Evolutionary conservation across 2,329 filamentous ascomycete genomes (phyloP), one percentile per base, ranked within the genome.

Genomic region (Alternaria angustiovoidea): DNA sequence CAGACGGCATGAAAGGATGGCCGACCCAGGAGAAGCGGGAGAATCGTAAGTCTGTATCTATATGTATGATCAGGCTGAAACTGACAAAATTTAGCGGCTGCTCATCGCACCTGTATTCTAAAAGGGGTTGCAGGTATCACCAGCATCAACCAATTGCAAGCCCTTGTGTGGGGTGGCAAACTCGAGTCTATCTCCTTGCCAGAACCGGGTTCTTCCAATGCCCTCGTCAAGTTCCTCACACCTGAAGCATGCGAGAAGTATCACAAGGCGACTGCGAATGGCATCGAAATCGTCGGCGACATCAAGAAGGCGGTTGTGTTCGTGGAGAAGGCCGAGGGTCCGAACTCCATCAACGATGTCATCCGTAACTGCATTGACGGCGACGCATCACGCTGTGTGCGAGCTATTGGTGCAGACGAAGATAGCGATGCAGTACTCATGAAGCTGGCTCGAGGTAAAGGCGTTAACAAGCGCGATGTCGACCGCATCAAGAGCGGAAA

Each of bases 361-460:
- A 71, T 85, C 18, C 71, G 72, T 6, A 77, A 77, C 38, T 79
- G 78, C 51, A 76, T 80, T 9, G 77, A 79, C 1, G 70, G 74
- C 2, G 80, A 80, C 1, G 75, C 77, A 4, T 81, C 83, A 24
- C 81, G 83, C 32, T 82, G 81, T 49, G 75, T 86, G 14, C 80
- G 80, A 47, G 81, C 78, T 20, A 68, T 79, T 7, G 79, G 79
- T 8, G 79, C 79, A 16, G 73, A 80, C 39, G 75, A 81, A 18
- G 76, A 79, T 68, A 73, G 66, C 12, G 78, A 81, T 61, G 58
- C 46, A 6, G 67, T 72, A 12, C 70, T 84, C 38, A 59, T 73
- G 58, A 75, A 76, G 43, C 57, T 84, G 8, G 81, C 81, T 4
- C 70, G 70, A 36, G 73, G 73, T 7, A 78, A 71, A 18, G 62